Conservation (phyloP, 1,139 yeast genomes). For the Kluyveromyces sp. region DNA sequence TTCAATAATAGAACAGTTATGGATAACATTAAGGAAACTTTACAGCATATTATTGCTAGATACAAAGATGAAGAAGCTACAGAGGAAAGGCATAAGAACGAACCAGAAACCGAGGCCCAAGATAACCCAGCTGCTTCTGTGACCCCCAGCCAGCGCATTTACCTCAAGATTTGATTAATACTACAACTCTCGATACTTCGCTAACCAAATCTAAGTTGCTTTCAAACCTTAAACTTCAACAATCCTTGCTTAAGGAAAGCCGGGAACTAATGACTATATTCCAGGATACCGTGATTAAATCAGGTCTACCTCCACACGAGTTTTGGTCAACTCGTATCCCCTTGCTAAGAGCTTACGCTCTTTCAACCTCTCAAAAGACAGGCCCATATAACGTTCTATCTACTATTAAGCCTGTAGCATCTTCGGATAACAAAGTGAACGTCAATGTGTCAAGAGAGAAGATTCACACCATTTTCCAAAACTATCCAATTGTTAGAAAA, state of each 20-base stretch:
- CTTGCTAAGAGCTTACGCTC: constrained; percentile 74
- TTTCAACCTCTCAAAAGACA: constrained; percentile 71
- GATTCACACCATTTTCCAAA: constrained; percentile 82
- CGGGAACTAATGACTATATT: constrained; percentile 65
- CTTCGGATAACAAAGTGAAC: constrained; percentile 83
- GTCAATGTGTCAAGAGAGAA: constrained; percentile 88
- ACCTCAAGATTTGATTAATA: constrained; percentile 32
- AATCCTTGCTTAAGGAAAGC: constrained; percentile 63
- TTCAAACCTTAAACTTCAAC: constrained; percentile 70
- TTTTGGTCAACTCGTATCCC: constrained; percentile 87
- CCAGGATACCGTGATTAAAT: constrained; percentile 79
- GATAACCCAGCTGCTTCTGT: constrained; percentile 24
- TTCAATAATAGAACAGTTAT: constrained; percentile 68
- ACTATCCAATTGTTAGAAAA: constrained; percentile 84
- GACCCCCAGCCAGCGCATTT: constrained; percentile 14
- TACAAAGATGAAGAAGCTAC: constrained; percentile 45
- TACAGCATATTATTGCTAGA: constrained; percentile 67
- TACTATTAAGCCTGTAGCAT: constrained; percentile 86
- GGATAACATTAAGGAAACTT: constrained; percentile 62
- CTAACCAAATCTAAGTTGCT: constrained; percentile 45
- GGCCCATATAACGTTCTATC: constrained; percentile 94
- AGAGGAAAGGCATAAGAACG: constrained; percentile 26
- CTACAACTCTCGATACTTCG: constrained; percentile 35
- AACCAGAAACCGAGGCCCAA: constrained; percentile 14
- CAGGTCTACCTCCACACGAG: constrained; percentile 67